These are phyloP conservation scores for Alternaria longipes DNA, from an alignment of 2,329 filamentous ascomycete genomes.

Conservation along the genomic window DNA sequence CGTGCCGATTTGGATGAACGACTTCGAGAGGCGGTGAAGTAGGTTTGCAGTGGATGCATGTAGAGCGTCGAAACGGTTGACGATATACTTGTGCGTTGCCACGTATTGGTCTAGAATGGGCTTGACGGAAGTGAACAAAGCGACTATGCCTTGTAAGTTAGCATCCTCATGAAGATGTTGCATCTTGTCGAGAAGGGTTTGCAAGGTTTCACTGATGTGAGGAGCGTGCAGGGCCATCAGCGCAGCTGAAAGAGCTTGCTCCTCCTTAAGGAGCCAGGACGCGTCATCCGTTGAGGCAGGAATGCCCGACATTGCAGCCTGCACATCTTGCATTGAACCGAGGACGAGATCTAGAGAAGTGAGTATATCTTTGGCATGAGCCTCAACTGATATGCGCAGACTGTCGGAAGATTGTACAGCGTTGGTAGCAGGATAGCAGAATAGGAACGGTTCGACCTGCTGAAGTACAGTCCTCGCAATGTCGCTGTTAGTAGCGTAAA, in stretches of 20 bases:
- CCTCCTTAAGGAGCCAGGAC: conserved; percentile 68
- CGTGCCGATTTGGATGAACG: conserved; percentile 79
- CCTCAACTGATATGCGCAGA: conserved; percentile 36
- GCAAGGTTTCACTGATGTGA: conserved; percentile 61
- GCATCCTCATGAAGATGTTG: conserved; percentile 53
- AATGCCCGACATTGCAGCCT: conserved; percentile 63
- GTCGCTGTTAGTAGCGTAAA: conserved; percentile 34
- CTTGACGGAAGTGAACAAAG: conserved; percentile 67
- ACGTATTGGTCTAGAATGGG: conserved; percentile 81
- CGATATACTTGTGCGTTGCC: conserved; percentile 65
- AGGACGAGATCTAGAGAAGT: conserved; percentile 78
- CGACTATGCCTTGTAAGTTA: conserved; percentile 59
- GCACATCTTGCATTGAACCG: conserved; percentile 78
- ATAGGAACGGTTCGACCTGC: conserved; percentile 73
- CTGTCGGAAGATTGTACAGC: conserved; percentile 5
- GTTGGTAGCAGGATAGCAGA: conserved; percentile 25
- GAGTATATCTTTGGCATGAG: conserved; percentile 68
- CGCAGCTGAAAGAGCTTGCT: conserved; percentile 49
- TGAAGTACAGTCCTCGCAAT: conserved; percentile 54
- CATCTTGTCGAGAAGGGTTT: conserved; percentile 57
- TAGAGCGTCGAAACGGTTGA: conserved; percentile 68
- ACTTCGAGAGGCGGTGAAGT: conserved; percentile 76
- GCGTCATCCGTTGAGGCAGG: conserved; percentile 68
- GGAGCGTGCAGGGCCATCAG: conserved; percentile 68
- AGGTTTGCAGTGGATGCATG: conserved; percentile 78